Percentiles rank a stretch among this genome's conserved stretches.
These are phyloP conservation scores for Podochytrium sp. DNA, from an alignment of 192 early-diverging fungal genomes.

Conservation along the genomic window DNA sequence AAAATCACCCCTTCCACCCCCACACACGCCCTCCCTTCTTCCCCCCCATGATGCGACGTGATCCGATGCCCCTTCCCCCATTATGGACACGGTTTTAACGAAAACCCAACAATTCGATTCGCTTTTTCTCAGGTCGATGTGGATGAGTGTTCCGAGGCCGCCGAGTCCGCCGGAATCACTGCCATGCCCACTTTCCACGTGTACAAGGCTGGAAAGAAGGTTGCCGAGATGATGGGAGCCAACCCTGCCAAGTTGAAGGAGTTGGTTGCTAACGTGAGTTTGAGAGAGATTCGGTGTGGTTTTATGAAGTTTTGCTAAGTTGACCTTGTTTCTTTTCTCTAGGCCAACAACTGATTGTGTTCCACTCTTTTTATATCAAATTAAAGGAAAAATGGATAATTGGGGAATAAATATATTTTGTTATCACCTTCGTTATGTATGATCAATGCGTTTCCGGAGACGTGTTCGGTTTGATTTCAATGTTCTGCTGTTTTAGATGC, in stretches of 20 bases:
- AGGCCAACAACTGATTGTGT: too few species aligned
- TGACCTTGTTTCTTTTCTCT: neutral
- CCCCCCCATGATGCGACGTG: neutral
- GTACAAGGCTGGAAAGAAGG: slow-evolving; percentile 73
- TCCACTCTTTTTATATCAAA: too few species aligned
- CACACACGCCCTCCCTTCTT: neutral
- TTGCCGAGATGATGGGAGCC: slow-evolving; percentile 82
- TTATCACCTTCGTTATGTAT: too few species aligned
- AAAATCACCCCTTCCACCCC: neutral
- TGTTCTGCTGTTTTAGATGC: too few species aligned
- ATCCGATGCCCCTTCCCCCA: too few species aligned
- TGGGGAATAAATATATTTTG: too few species aligned
- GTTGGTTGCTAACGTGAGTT: slow-evolving; percentile 61
- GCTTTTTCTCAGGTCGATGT: slow-evolving; percentile 57
- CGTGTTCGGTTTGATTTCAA: too few species aligned
- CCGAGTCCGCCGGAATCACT: slow-evolving; percentile 44
- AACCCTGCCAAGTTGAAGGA: slow-evolving; percentile 70
- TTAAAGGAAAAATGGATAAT: too few species aligned
- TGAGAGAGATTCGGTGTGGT: neutral
- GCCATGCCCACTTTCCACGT: slow-evolving; percentile 90
- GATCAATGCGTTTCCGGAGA: too few species aligned
- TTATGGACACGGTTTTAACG: too few species aligned
- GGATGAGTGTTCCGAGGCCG: slow-evolving; percentile 56
- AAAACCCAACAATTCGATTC: neutral
- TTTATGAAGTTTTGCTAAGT: neutral